Base-by-base conservation (phyloP, 768 basidiomycete species). In the Paxillus rubicundulus region DNA sequence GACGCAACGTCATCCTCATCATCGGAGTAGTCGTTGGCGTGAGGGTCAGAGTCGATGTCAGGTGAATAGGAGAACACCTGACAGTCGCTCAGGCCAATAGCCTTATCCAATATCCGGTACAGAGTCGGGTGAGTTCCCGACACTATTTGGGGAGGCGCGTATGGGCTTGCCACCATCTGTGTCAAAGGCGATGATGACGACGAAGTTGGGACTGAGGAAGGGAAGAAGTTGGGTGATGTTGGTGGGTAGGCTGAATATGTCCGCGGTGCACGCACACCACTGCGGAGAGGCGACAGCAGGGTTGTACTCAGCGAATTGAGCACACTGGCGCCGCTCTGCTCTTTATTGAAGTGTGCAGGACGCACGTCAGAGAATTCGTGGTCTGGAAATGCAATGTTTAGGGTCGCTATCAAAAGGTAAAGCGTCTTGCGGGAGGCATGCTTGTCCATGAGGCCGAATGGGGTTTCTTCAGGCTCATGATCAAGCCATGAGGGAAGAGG, bases 351-450 rank as follows among this genome's bases (percentile, higher is more conserved):
- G 61, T 96, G 88, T 9, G 86, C 86, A 0, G 94, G 90, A 24
- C 88, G 83, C 47, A 97, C 87, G 68, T 91, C 87, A 7, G 91
- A 90, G 75, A 98, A 99, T 65, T 98, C 95, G 74, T 98, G 82
- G 80, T 98, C 96, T 2, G 96, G 96, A 67, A 95, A 99, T 6
- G 96, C 95, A 63, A 92, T 84, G 75, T 99, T 99, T 63, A 99
- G 86, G 3, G 94, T 93, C 30, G 92, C 89, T 63, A 98, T 97
- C 68, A 98, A 87, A 45, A 95, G 84, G 76, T 94, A 97, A 52
- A 97, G 86, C 4, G 91, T 95, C 80, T 96, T 97, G 62, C 92
- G 80, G 32, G 88, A 86, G 42, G 80, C 76, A 39, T 85, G 87
- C 63, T 90, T 86, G 76, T 89, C 86, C 65, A 97, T 86, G 45